These are phyloP conservation scores for Pestalotiopsis sp. DNA, from an alignment of 2,329 filamentous ascomycete genomes.

Conservation along the genomic window DNA sequence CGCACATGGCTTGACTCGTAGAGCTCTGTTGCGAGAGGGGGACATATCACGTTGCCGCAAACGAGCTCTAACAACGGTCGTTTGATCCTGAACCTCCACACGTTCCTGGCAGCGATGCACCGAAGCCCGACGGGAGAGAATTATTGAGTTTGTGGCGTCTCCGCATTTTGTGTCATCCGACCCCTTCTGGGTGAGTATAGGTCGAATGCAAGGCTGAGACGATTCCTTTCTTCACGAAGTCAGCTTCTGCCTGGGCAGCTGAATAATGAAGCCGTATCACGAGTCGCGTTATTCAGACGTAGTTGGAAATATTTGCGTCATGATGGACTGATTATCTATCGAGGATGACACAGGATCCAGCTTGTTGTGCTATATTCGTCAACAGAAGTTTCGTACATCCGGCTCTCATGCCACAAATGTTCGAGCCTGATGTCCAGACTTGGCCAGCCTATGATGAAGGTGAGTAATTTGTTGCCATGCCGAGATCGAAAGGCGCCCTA, in stretches of 20 bases:
- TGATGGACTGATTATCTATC: neutral
- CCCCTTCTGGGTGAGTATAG: neutral
- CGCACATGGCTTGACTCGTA: neutral
- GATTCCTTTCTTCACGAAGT: neutral
- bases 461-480: no score
- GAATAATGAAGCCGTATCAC: neutral
- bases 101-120: neutral
- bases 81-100: neutral
- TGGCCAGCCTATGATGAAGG: no score
- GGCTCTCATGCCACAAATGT: no score
- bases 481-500: no score
- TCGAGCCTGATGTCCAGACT: no score
- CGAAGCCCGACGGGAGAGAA: neutral
- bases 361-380: no score
- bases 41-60: neutral
- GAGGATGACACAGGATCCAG: no score
- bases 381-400: no score
- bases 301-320: neutral
- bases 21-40: neutral
- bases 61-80: neutral
- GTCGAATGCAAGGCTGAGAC: neutral
- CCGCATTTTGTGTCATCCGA: neutral
- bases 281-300: neutral
- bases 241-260: neutral
- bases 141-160: slow-evolving; percentile 3